These are phyloP conservation scores for Nepenthes gracilis DNA, from an alignment of 148 eudicot species.

Conservation along the genomic window DNA sequence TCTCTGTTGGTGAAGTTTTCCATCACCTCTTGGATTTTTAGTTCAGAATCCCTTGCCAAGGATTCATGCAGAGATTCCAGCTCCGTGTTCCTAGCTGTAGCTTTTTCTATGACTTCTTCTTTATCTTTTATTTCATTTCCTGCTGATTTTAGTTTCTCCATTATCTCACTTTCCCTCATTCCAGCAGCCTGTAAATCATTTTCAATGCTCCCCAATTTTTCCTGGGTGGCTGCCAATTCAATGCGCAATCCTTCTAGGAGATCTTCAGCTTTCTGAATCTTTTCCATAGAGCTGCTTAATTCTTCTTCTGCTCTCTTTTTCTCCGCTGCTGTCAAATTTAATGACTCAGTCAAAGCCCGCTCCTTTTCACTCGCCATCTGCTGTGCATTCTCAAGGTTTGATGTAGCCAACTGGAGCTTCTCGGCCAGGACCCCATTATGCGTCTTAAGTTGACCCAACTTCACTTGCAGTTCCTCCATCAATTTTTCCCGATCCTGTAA, in stretches of 20 bases:
- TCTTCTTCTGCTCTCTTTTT: conserved; percentile 33
- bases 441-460: conserved; percentile 21
- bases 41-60: conserved; percentile 26
- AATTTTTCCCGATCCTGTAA: conserved; percentile 39
- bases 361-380: conserved; percentile 34
- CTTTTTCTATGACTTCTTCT: conserved; percentile 23
- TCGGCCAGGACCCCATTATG: conserved; percentile 19
- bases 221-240: conserved; percentile 28
- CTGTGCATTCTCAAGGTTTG: conserved; percentile 28
- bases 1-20: conserved; percentile 34
- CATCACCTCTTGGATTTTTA: conserved; percentile 38
- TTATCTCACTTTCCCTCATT: conserved; percentile 30
- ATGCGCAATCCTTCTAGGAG: conserved; percentile 27
- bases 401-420: conserved; percentile 21
- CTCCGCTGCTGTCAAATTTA: conserved; percentile 34
- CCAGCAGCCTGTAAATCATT: conserved; percentile 33
- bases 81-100: conserved; percentile 25
- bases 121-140: conserved; percentile 36
- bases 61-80: conserved; percentile 33
- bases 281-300: conserved; percentile 19
- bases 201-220: conserved; percentile 39
- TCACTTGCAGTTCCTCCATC: conserved; percentile 35
- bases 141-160: conserved; percentile 41
- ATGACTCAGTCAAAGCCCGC: conserved; percentile 19
- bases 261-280: conserved; percentile 33